A percentile compares a stretch with the other conserved stretches of the same genome.
Conservation (phyloP, 2,329 filamentous ascomycete species). For the Aureobasidium sp. region DNA sequence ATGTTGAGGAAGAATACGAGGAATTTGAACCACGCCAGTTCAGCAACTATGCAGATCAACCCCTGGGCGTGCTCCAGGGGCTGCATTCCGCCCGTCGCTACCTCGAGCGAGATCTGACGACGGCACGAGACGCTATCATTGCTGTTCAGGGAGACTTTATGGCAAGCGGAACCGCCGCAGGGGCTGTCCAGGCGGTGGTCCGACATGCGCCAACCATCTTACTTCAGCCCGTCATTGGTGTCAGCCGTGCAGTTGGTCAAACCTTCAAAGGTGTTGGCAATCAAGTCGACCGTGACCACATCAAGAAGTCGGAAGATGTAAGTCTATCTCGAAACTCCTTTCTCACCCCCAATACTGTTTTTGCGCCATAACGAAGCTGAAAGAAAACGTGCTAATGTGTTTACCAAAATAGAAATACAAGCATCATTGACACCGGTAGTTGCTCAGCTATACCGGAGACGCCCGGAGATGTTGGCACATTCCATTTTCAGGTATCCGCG, state of each 20-base stretch:
- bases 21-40: slow-evolving; percentile 70
- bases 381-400: neutral
- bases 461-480: neutral
- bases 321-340: slow-evolving; percentile 38
- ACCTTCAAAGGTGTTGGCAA: slow-evolving; percentile 90
- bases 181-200: slow-evolving; percentile 70
- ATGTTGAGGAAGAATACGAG: slow-evolving; percentile 54
- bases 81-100: slow-evolving; percentile 75
- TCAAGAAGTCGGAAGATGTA: slow-evolving; percentile 80
- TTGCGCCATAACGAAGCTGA: neutral
- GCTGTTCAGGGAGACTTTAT: slow-evolving; percentile 88
- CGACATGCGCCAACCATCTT: slow-evolving; percentile 88
- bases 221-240: slow-evolving; percentile 81
- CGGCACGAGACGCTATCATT: slow-evolving; percentile 85
- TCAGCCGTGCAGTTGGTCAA: slow-evolving; percentile 80
- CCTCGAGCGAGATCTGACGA: slow-evolving; percentile 76
- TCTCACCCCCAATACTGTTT: neutral
- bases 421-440: neutral
- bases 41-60: slow-evolving; percentile 89
- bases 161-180: slow-evolving; percentile 74
- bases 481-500: neutral
- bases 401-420: neutral
- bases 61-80: slow-evolving; percentile 79
- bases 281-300: slow-evolving; percentile 74
- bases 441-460: neutral